phyloP scores from a whole-genome alignment of 2,329 filamentous ascomycete species.

The Ophiostoma sp. region DNA sequence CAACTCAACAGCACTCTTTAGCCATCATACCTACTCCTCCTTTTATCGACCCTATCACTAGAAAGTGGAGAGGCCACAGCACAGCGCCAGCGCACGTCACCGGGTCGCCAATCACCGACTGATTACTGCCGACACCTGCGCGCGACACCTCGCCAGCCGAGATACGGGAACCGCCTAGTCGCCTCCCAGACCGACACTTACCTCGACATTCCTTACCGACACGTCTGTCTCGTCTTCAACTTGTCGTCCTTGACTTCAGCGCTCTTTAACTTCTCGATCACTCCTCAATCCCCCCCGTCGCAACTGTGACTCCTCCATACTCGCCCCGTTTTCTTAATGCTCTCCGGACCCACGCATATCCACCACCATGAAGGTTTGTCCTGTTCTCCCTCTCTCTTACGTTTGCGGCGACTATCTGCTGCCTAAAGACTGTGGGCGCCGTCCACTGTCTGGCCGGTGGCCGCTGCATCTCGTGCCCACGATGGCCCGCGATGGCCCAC shows the following conservation, averaged over 20 bases:
- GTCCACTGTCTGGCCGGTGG: neutral
- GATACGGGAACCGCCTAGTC: conserved; percentile 5
- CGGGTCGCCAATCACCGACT: conserved; percentile 18
- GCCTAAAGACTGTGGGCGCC: neutral
- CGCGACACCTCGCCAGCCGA: conserved; percentile 8
- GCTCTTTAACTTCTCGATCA: neutral
- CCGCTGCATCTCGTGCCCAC: neutral
- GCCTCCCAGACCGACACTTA: conserved; percentile 11
- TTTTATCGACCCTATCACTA: conserved; percentile 4
- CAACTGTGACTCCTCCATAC: conserved; percentile 8
- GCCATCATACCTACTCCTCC: neutral
- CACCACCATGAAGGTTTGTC: conserved; percentile 24
- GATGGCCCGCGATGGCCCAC: neutral
- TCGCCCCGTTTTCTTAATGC: conserved; percentile 16
- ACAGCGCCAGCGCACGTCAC: conserved; percentile 21
- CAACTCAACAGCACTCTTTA: neutral
- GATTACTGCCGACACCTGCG: conserved; percentile 1
- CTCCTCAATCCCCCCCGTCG: neutral
- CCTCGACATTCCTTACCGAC: neutral
- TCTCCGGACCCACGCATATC: conserved; percentile 20
- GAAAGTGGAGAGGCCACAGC: conserved; percentile 20
- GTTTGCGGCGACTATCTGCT: conserved; percentile 8
- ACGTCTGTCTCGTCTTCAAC: neutral
- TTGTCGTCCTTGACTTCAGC: neutral
- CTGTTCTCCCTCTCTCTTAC: neutral